Conservation (phyloP, 2,329 filamentous ascomycete species). For the Aschersonia sp. region DNA sequence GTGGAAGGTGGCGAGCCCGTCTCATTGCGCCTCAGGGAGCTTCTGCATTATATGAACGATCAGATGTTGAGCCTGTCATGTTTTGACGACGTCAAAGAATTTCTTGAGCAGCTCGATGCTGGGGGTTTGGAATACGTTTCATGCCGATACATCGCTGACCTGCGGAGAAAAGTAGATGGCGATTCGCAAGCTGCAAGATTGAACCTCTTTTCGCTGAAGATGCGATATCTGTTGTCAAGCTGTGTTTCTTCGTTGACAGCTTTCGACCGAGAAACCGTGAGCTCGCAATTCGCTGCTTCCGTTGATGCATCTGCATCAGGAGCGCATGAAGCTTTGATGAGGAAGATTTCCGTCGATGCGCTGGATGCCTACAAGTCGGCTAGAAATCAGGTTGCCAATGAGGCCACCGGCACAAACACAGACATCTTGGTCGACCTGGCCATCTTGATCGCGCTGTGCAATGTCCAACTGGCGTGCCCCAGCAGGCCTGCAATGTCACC, state of each 20-base stretch:
- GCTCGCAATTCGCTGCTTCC: conserved; percentile 12
- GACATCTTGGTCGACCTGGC: conserved; percentile 18
- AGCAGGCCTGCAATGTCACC: conserved; percentile 1
- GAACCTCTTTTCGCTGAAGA: conserved; percentile 22
- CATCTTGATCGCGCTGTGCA: conserved; percentile 19
- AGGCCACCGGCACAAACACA: conserved; percentile 1
- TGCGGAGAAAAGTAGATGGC: conserved; percentile 14
- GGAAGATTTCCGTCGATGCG: conserved; percentile 8
- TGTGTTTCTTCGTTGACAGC: conserved; percentile 12
- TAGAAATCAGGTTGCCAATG: background rate
- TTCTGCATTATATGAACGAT: conserved; percentile 21
- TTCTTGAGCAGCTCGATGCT: conserved; percentile 25
- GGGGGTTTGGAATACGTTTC: conserved; percentile 25
- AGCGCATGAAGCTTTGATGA: conserved; percentile 11
- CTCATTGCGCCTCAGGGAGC: conserved; percentile 17
- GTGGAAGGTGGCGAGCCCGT: conserved; percentile 11
- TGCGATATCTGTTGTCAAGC: conserved; percentile 29
- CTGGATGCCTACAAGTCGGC: conserved; percentile 8
- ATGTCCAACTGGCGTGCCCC: conserved; percentile 15
- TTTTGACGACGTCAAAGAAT: conserved; percentile 32
- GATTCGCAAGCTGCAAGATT: conserved; percentile 12
- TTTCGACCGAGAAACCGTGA: conserved; percentile 5
- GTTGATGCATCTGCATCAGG: conserved; percentile 7
- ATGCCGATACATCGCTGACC: conserved; percentile 17
- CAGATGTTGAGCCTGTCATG: conserved; percentile 22